Conservation (phyloP, 805 yeast genomes). For the Lipomyces spencermartinsiae region DNA sequence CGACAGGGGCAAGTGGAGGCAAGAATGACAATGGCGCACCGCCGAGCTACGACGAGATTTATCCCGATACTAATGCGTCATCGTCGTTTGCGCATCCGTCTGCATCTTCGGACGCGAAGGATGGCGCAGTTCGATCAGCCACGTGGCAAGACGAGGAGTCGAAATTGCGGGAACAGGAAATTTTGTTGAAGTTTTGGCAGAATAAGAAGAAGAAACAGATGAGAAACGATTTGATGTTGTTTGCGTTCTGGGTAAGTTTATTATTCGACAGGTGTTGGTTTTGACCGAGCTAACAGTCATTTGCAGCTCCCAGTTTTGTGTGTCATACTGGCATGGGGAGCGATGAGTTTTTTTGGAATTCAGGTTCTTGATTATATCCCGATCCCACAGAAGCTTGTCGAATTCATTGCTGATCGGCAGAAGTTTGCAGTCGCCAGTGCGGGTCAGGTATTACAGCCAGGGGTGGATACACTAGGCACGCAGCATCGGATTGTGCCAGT, state of each 20-base stretch:
- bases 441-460: background rate
- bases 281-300: background rate
- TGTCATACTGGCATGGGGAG: constrained; percentile 29
- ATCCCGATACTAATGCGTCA: constrained; percentile 24
- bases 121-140: background rate
- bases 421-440: background rate
- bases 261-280: background rate
- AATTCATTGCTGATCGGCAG: constrained; percentile 23
- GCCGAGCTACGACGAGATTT: constrained; percentile 37
- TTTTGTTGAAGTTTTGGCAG: constrained; percentile 34
- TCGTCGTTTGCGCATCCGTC: constrained; percentile 19
- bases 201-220: constrained; percentile 37
- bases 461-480: background rate
- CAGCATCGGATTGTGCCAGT: background rate
- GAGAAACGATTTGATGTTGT: constrained; percentile 40
- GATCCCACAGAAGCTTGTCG: constrained; percentile 32
- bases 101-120: background rate
- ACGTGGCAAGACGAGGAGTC: constrained; percentile 12
- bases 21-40: constrained; percentile 20
- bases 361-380: constrained; percentile 32
- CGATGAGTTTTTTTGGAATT: constrained; percentile 32
- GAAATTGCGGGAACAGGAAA: constrained; percentile 24
- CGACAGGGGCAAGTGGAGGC: constrained; percentile 8
- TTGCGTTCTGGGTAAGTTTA: constrained; percentile 41
- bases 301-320: constrained; percentile 32